Conservation (phyloP, 768 basidiomycete genomes). For the Serendipita sp. region DNA sequence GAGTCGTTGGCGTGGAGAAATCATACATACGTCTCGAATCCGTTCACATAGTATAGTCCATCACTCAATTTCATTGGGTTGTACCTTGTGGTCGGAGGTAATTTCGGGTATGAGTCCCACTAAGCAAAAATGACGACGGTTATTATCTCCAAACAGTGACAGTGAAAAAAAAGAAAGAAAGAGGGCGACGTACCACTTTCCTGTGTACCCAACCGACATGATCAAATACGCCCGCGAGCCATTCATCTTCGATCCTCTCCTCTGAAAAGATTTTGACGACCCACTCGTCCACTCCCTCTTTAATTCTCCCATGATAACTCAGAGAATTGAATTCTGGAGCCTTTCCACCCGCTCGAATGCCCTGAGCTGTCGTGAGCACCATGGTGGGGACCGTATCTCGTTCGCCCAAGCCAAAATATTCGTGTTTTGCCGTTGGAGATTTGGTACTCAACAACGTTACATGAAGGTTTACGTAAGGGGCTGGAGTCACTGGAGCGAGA, state of each 20-base stretch:
- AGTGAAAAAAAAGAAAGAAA: not conserved
- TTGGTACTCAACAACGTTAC: slow-evolving; percentile 82
- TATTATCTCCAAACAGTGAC: slow-evolving; percentile 8
- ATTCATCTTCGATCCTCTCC: slow-evolving; percentile 43
- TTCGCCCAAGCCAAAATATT: slow-evolving; percentile 47
- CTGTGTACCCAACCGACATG: slow-evolving; percentile 66
- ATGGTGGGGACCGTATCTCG: slow-evolving; percentile 33
- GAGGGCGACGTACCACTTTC: slow-evolving; percentile 40
- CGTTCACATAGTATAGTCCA: slow-evolving; percentile 80
- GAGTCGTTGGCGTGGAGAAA: too few relatives aligned
- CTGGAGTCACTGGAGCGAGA: slow-evolving; percentile 40
- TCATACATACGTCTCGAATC: slow-evolving; percentile 51
- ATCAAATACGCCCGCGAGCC: slow-evolving; percentile 51
- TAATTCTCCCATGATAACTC: slow-evolving; percentile 57
- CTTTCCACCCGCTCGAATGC: slow-evolving; percentile 34
- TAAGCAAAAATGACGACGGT: slow-evolving; percentile 14
- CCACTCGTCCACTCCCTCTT: slow-evolving; percentile 29
- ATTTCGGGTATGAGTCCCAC: slow-evolving; percentile 70
- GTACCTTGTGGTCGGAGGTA: slow-evolving; percentile 48
- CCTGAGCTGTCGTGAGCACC: slow-evolving; percentile 57
- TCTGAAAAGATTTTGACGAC: slow-evolving; percentile 80
- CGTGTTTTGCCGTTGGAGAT: slow-evolving; percentile 36
- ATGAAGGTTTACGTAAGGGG: slow-evolving; percentile 70
- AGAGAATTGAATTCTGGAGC: slow-evolving; percentile 77
- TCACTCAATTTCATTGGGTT: slow-evolving; percentile 62